phyloP scores from a whole-genome alignment of 495 filamentous ascomycete genomes.

The Elasticomyces elasticus region DNA sequence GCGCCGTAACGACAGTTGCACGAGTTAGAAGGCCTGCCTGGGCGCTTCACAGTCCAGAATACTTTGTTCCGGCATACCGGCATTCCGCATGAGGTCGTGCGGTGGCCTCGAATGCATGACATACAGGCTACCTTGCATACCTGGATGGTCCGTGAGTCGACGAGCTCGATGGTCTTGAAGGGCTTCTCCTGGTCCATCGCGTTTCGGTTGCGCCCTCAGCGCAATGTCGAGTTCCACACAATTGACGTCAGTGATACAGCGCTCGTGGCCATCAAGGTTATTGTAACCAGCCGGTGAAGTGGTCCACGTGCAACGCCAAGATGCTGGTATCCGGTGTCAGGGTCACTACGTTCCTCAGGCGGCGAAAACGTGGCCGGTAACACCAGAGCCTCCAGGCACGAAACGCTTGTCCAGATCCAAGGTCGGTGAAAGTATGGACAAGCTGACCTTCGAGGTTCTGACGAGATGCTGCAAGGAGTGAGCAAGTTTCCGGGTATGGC shows the following conservation, averaged over 20 bases:
- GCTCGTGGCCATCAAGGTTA: constrained; percentile 3
- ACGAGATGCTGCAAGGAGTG: neutral
- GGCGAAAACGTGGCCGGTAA: neutral
- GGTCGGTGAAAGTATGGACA: neutral
- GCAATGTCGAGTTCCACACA: neutral
- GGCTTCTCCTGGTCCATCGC: constrained; percentile 17
- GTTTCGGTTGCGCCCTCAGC: neutral
- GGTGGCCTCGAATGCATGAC: constrained; percentile 21
- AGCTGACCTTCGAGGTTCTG: neutral
- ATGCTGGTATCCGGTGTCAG: neutral
- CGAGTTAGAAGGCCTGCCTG: constrained; percentile 19
- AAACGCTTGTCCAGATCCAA: neutral
- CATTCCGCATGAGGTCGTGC: constrained; percentile 20
- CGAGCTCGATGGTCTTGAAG: constrained; percentile 23
- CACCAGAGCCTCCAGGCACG: neutral
- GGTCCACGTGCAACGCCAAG: neutral
- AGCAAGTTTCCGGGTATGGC: neutral
- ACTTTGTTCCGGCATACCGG: constrained; percentile 19
- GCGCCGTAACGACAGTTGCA: constrained; percentile 20
- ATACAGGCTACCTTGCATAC: constrained; percentile 22
- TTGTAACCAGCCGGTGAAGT: too few species aligned
- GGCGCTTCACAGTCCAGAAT: constrained; percentile 22
- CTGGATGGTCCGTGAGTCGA: constrained; percentile 17
- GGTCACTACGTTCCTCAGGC: too few species aligned
- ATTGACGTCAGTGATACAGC: neutral